Evolutionary conservation across 164 flowering plant species (phyloP), one percentile per base, ranked within the genome.

Genomic region (Vitis amurensis): DNA sequence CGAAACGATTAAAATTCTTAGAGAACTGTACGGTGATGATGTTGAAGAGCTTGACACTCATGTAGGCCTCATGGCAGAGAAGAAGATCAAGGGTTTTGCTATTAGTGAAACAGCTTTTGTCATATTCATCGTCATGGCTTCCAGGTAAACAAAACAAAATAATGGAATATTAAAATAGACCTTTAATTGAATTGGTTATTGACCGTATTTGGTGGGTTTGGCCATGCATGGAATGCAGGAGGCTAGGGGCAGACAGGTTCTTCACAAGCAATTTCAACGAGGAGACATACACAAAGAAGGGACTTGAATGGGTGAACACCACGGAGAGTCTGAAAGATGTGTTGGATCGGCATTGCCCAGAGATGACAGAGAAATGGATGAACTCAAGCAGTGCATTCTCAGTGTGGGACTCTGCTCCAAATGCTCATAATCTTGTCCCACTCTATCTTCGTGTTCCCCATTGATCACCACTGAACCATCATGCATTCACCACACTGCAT

Each of bases 181-280:
- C 4, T 37, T 37, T 23, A 23, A 23, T 23, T 23, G 27, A 23
- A 23, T 23, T 23, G 27, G 27, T 23, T 23, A 23, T 23, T 23
- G 27, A 23, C 27, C 27, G 27, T 23, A 23, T 23, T 23, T 23
- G 27, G 27, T 23, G 27, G 27, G 27, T 23, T 23, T 23, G 27
- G 2, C 2, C 27, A 23, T 23, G 27, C 27, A 0, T 37, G 7
- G 7, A 37, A 37, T 37, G 44, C 70, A 83, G 90, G 85, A 80
- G 90, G 80, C 73, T 87, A 27, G 86, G 85, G 71, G 87, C 85
- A 11, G 88, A 87, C 58, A 68, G 88, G 2, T 87, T 85, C 71
- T 81, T 87, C 80, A 87, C 90, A 8, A 85, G 77, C 17, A 76
- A 83, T 68, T 87, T 83, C 80, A 79, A 83, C 65, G 44, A 69